Evolutionary conservation across 2,329 filamentous ascomycete genomes (phyloP), one percentile per base, ranked within the genome.

Genomic region (Allantophomopsis cytisporea): DNA sequence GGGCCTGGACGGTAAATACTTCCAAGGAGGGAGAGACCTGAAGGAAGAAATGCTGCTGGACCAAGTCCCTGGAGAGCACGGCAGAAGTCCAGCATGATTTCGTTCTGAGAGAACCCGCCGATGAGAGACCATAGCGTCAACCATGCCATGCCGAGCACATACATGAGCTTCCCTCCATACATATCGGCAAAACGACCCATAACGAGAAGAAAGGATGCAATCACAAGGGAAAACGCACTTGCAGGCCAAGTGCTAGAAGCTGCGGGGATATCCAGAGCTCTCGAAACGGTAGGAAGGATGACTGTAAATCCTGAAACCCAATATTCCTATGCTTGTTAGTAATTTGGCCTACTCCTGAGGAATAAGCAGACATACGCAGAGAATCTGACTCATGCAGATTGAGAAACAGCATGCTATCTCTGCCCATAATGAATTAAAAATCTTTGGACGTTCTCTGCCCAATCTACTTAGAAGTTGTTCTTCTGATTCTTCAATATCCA

Each of bases 31-130:
- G 78, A 78, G 41, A 86, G 69, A 1, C 78, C 73, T 1, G 76
- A 73, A 1, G 80, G 80, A 12, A 86, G 56, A 44, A 83, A 84
- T 0, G 82, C 80, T 1, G 82, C 80, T 2, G 80, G 69, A 1
- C 81, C 83, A 8, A 89, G 59, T 0, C 83, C 83, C 56, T 86
- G 81, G 34, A 87, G 60, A 7, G 82, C 82, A 39, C 83, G 77
- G 52, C 77, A 83, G 40, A 81, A 64, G 47, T 85, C 80, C 44
- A 88, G 65, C 76, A 86, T 83, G 38, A 74, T 56, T 43, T 77
- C 69, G 57, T 73, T 79, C 39, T 64, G 61, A 42, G 76, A 78
- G 59, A 88, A 84, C 10, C 83, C 83, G 13, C 71, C 72, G 39
- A 85, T 61, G 39, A 88, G 58, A 8, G 73, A 77, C 73, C 82